Evolutionary conservation across 1,139 yeast species (phyloP), one percentile per base, ranked within the genome.

Genomic region (Sugiyamaella neomexicana): DNA sequence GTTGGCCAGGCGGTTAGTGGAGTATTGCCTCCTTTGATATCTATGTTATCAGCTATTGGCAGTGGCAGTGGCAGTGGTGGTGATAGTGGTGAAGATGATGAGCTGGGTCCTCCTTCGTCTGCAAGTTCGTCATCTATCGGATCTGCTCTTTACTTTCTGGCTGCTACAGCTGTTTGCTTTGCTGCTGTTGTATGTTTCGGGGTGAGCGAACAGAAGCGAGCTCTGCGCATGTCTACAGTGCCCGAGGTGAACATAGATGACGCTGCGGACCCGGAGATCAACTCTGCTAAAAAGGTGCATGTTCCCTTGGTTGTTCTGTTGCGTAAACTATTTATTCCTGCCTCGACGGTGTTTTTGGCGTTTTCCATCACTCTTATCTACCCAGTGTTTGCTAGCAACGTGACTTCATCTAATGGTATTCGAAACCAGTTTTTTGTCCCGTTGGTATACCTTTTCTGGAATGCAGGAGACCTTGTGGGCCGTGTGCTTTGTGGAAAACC

Each of bases 1-100:
- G 90, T 90, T 5, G 99, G 99, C 1, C 97, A 93, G 69, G 97
- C 96, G 0, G 75, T 91, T 12, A 90, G 97, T 0, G 98, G 98
- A 0, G 96, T 91, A 0, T 73, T 91, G 50, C 98, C 98, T 0
- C 83, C 97, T 0, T 70, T 86, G 13, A 86, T 95, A 0, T 75
- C 90, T 52, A 83, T 91, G 48, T 51, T 81, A 1, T 81, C 91
- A 1, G 78, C 69, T 16, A 49, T 59, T 7, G 51, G 67, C 1
- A 69, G 65, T 17, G 75, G 75, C 1, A 75, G 74, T 58, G 72
- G 80, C 59, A 74, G 68, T 48, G 80, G 52, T 9, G 38, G 52
- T 17, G 56, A 47, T 37, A 50, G 53, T 12, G 46, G 57, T 23
- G n/a, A 46, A 62, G 9, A 53, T 5, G 56, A 27, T 39, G 37